Percentiles rank a stretch among this genome's conserved stretches.
Conservation (phyloP, 2,329 filamentous ascomycete genomes). For the Fusarium virguliforme region DNA sequence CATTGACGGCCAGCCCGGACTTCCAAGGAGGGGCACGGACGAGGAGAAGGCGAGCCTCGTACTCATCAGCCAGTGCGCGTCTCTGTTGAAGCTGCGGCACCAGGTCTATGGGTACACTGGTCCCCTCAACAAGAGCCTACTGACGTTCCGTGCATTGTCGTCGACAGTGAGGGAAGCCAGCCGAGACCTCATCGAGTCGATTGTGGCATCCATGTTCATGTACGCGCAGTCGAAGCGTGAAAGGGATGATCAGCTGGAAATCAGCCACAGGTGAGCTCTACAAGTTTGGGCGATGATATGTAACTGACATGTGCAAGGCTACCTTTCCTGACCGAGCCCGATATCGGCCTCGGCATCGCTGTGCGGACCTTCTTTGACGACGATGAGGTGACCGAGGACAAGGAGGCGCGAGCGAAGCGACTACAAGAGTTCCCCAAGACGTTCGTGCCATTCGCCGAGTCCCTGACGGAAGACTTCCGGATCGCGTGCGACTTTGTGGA, state of each 20-base stretch:
- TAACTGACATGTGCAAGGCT: conserved; percentile 62
- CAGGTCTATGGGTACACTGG: conserved; percentile 92
- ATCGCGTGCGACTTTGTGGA: conserved; percentile 72
- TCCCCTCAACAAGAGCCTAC: conserved; percentile 89
- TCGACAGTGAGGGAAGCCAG: conserved; percentile 84
- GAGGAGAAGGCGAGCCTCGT: conserved; percentile 85
- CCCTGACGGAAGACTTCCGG: conserved; percentile 73
- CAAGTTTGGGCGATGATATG: neutral
- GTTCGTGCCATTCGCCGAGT: conserved; percentile 72
- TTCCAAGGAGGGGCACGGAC: conserved; percentile 72
- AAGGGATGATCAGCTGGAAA: conserved; percentile 75
- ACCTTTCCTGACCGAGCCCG: conserved; percentile 79
- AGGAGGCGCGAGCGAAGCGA: conserved; percentile 62
- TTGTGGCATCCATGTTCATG: conserved; percentile 85
- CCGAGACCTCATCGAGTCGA: conserved; percentile 87
- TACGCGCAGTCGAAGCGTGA: conserved; percentile 83
- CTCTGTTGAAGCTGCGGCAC: conserved; percentile 86
- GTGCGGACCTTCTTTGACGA: conserved; percentile 86
- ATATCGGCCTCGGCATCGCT: conserved; percentile 84
- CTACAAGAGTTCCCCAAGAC: conserved; percentile 67
- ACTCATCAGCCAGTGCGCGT: conserved; percentile 89
- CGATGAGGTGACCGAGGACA: conserved; percentile 71
- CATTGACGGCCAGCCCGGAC: conserved; percentile 69
- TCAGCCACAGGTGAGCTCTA: conserved; percentile 78
- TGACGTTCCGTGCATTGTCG: conserved; percentile 88